Base-by-base conservation (phyloP, 139 green algal species). In the Marvania coccoides region DNA sequence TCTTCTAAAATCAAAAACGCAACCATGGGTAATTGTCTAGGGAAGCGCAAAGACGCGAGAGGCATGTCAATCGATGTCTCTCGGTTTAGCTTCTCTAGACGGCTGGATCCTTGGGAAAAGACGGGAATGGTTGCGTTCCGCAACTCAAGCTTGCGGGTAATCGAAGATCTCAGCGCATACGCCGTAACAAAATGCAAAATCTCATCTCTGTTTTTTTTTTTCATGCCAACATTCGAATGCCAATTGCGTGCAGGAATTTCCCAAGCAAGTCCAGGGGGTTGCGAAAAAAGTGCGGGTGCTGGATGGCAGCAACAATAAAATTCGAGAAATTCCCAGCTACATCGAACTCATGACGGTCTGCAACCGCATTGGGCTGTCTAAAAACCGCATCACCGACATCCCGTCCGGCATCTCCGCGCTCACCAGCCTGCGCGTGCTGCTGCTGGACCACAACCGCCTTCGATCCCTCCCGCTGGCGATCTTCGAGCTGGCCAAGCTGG, bases 271-370 rank as follows among this genome's bases (percentile, higher is more conserved):
- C 10, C 14, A n/a, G 36, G n/a, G 45, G 47, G 66, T 78, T 5
- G 57, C 71, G 4, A 62, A 26, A 26, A 40, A 37, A 26, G 75
- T 65, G 3, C 67, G 63, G 23, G 62, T 75, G 19, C 45, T 85
- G 23, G 78, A 85, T 48, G 71, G 58, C 1, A 73, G 57, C 2
- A 64, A 73, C 61, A 85, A 85, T 70, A 58, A 58, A 12, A 42
- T 85, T 2, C 42, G 26, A 8, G 47, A 23, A 12, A 28, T 85
- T 23, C 78, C 78, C 6, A 1, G 7, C 6, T 58, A 34, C 36
- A 36, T 85, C 30, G 36, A 19, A 1, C 15, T n/a, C 30, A 46
- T 78, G 13, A 13, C 40, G 24, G 36, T 26, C 5, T 67, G 82
- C 35, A 46, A 80, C 47, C 45, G 54, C 5, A 47, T 85, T 29